A percentile compares a stretch with the other conserved stretches of the same genome.
Conservation (phyloP, 2,329 filamentous ascomycete species). For the Orbilia blumenaviensis region DNA sequence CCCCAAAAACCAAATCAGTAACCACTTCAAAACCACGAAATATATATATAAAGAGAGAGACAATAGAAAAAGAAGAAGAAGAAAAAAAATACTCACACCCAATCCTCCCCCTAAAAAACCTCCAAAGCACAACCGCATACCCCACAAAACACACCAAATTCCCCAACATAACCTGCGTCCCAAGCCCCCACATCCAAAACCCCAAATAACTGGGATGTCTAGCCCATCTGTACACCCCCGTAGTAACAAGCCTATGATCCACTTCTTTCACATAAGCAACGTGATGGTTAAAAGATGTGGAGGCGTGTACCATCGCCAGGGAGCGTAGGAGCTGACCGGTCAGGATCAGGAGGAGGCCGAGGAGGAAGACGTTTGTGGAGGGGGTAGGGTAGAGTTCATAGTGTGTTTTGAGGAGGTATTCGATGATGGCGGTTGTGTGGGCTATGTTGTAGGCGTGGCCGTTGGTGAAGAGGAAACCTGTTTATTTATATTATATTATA, state of each 20-base stretch:
- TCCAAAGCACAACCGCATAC: constrained; percentile 81
- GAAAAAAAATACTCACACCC: constrained; percentile 64
- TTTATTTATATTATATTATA: background rate
- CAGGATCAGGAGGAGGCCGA: constrained; percentile 71
- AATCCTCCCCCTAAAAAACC: constrained; percentile 81
- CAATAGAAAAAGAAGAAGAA: background rate
- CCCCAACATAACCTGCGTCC: constrained; percentile 88
- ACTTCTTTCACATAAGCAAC: constrained; percentile 77
- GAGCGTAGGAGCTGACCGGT: constrained; percentile 79
- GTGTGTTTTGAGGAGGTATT: constrained; percentile 72
- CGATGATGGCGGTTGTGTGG: constrained; percentile 76
- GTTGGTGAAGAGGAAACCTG: constrained; percentile 77
- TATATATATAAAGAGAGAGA: too few relatives aligned
- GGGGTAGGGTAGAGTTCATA: constrained; percentile 67
- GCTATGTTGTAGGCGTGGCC: constrained; percentile 85
- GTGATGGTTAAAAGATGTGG: constrained; percentile 86
- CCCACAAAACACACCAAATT: constrained; percentile 80
- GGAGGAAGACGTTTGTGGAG: constrained; percentile 54
- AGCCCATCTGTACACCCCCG: constrained; percentile 76
- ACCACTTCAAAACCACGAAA: constrained; percentile 14
- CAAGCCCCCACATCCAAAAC: constrained; percentile 98
- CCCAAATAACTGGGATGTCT: constrained; percentile 96
- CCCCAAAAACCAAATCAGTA: background rate
- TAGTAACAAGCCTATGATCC: constrained; percentile 81
- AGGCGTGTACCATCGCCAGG: constrained; percentile 88